These are phyloP conservation scores for Fusarium tuaranense DNA, from an alignment of 2,329 filamentous ascomycete species.

Conservation along the genomic window DNA sequence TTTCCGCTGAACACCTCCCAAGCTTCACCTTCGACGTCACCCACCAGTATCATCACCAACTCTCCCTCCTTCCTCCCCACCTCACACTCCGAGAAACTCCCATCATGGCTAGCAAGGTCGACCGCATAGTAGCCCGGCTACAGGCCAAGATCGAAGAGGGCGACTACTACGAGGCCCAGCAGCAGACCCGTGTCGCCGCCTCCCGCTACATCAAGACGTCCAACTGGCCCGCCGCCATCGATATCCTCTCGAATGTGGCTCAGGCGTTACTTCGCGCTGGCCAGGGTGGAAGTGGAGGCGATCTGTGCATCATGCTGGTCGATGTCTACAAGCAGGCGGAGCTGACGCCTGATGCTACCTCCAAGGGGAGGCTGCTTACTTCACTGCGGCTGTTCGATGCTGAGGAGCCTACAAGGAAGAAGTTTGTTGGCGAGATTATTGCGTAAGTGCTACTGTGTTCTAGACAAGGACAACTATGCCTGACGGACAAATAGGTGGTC, in stretches of 20 bases:
- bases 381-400: conserved; percentile 83
- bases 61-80: background rate
- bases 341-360: conserved; percentile 78
- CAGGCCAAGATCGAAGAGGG: conserved; percentile 91
- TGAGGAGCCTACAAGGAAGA: conserved; percentile 91
- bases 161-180: conserved; percentile 97
- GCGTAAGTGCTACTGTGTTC: conserved; percentile 60
- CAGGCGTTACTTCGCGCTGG: conserved; percentile 88
- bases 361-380: conserved; percentile 80
- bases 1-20: conserved; percentile 4
- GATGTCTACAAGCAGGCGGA: conserved; percentile 93
- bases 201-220: conserved; percentile 90
- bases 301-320: conserved; percentile 86
- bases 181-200: conserved; percentile 95
- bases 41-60: background rate
- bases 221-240: conserved; percentile 87
- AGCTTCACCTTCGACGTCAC: conserved; percentile 33
- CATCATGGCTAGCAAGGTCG: conserved; percentile 55
- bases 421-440: conserved; percentile 88
- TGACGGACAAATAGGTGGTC: conserved; percentile 73
- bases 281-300: conserved; percentile 93
- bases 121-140: conserved; percentile 71
- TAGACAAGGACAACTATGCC: background rate
- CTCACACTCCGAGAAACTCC: background rate
- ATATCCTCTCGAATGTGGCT: conserved; percentile 87